phyloP scores from a whole-genome alignment of 2,329 filamentous ascomycete genomes.

The Alternaria consortialis region DNA sequence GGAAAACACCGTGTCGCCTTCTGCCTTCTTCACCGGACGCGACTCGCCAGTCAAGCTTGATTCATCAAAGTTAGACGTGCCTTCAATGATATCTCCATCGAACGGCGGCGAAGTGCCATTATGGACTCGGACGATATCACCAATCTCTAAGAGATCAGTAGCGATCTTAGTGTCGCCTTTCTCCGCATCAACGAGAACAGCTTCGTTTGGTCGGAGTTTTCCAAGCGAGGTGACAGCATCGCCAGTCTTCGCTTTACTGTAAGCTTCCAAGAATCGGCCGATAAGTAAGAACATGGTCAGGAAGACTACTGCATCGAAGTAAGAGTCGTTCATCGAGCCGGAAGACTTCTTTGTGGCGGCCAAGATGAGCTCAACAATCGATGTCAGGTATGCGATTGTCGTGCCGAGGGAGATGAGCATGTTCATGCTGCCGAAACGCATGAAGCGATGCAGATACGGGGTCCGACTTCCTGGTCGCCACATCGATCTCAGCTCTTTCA shows the following conservation, averaged over 20 bases:
- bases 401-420: slow-evolving; percentile 90
- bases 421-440: slow-evolving; percentile 97
- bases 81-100: slow-evolving; percentile 71
- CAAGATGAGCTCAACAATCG: slow-evolving; percentile 76
- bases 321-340: slow-evolving; percentile 57
- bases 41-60: slow-evolving; percentile 88
- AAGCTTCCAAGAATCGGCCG: slow-evolving; percentile 80
- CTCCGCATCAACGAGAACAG: slow-evolving; percentile 69
- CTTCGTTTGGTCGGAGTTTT: slow-evolving; percentile 79
- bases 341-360: slow-evolving; percentile 55
- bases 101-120: slow-evolving; percentile 85
- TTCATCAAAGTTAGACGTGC: slow-evolving; percentile 80
- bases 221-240: slow-evolving; percentile 83
- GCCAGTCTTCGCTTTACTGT: slow-evolving; percentile 89
- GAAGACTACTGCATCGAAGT: slow-evolving; percentile 94
- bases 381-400: slow-evolving; percentile 85
- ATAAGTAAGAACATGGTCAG: slow-evolving; percentile 85
- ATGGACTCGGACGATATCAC: slow-evolving; percentile 71
- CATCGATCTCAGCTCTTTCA: slow-evolving; percentile 79
- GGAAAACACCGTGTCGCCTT: slow-evolving; percentile 72
- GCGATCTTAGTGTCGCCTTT: slow-evolving; percentile 58
- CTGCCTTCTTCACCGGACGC: slow-evolving; percentile 68
- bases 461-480: slow-evolving; percentile 80
- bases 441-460: slow-evolving; percentile 78
- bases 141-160: slow-evolving; percentile 70